Conservation (phyloP, 805 yeast genomes). For the Scheffersomyces coipomensis region DNA sequence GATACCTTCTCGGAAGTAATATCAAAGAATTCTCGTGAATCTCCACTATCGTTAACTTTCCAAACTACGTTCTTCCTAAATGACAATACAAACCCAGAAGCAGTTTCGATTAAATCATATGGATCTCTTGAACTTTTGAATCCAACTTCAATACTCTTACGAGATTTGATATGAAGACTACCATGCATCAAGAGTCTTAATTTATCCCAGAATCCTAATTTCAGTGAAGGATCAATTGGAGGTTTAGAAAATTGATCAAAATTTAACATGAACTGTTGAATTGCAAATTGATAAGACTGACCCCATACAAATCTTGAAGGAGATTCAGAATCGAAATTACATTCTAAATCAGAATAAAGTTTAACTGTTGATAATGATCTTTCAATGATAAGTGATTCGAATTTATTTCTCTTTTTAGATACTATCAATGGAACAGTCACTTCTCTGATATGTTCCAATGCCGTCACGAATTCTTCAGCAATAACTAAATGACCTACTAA, state of each 20-base stretch:
- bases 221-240: slow-evolving; percentile 81
- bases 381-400: slow-evolving; percentile 62
- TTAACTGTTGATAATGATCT: slow-evolving; percentile 78
- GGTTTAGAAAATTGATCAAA: slow-evolving; percentile 87
- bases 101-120: slow-evolving; percentile 59
- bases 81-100: slow-evolving; percentile 76
- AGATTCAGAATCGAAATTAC: slow-evolving; percentile 51
- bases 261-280: slow-evolving; percentile 74
- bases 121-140: slow-evolving; percentile 81
- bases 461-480: slow-evolving; percentile 58
- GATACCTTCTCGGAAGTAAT: slow-evolving; percentile 61
- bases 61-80: slow-evolving; percentile 65
- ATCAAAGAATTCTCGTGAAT: slow-evolving; percentile 65
- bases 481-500: slow-evolving; percentile 66
- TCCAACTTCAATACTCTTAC: slow-evolving; percentile 52
- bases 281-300: slow-evolving; percentile 76
- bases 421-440: slow-evolving; percentile 49
- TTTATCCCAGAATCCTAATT: slow-evolving; percentile 93
- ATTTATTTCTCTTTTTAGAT: slow-evolving; percentile 12
- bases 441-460: slow-evolving; percentile 54
- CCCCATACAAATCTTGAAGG: slow-evolving; percentile 83
- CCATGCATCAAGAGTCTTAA: slow-evolving; percentile 77
- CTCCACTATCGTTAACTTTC: slow-evolving; percentile 61
- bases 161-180: slow-evolving; percentile 46
- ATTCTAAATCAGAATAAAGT: slow-evolving; percentile 58